Percentiles rank a stretch among this genome's conserved stretches.
phyloP scores from a whole-genome alignment of 176 grass and related monocot species.

The Miscanthus lutarioriparius region DNA sequence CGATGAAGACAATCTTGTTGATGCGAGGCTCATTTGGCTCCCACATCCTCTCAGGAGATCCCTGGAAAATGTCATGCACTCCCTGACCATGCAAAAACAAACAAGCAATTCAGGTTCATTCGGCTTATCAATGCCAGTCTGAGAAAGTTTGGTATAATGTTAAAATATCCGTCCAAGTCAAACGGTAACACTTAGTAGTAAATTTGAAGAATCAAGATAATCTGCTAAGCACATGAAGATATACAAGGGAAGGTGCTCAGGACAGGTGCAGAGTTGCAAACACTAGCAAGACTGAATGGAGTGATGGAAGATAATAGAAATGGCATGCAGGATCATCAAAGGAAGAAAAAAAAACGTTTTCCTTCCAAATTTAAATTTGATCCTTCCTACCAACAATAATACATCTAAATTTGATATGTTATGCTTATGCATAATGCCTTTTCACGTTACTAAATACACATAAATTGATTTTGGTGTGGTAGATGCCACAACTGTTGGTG shows the following conservation, averaged over 20 bases:
- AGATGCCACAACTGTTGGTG: background rate
- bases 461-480: background rate
- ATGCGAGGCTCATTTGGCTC: slow-evolving; percentile 66
- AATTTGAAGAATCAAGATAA: background rate
- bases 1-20: slow-evolving; percentile 99
- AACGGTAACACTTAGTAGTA: background rate
- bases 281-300: background rate
- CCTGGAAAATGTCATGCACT: slow-evolving; percentile 99
- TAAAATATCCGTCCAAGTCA: background rate
- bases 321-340: background rate
- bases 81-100: slow-evolving; percentile 46
- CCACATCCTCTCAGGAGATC: slow-evolving; percentile 93
- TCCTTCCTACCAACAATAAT: background rate
- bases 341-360: background rate
- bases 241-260: background rate
- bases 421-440: background rate
- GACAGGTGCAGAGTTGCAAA: background rate
- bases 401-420: background rate
- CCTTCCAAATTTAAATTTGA: background rate
- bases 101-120: background rate
- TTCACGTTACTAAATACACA: background rate
- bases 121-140: background rate
- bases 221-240: background rate
- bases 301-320: background rate
- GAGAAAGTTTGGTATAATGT: background rate